These are phyloP conservation scores for Rosa hybrid DNA, from an alignment of 331 rosid genomes.

Conservation along the genomic window DNA sequence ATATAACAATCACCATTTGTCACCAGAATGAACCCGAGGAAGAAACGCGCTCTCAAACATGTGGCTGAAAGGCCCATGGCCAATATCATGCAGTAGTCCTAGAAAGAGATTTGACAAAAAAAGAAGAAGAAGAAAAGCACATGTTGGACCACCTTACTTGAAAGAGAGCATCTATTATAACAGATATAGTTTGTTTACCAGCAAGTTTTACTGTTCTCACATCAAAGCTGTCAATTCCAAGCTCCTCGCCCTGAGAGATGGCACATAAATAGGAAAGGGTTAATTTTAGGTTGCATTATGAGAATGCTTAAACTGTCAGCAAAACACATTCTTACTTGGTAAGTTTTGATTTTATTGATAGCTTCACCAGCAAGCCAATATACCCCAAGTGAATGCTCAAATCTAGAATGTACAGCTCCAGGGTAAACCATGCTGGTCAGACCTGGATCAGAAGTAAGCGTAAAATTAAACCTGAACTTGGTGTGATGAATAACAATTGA, in stretches of 20 bases:
- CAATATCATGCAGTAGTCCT: conserved; percentile 85
- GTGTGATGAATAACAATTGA: not conserved
- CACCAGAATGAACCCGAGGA: conserved; percentile 44
- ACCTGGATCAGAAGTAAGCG: conserved; percentile 44
- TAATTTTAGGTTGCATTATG: conserved; percentile 18
- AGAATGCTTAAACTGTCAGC: not conserved
- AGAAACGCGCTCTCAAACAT: conserved; percentile 62
- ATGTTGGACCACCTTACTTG: conserved; percentile 21
- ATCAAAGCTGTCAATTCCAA: conserved; percentile 56
- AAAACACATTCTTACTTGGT: conserved; percentile 47
- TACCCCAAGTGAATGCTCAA: conserved; percentile 80
- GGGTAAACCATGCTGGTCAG: conserved; percentile 71
- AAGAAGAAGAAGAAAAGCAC: conserved; percentile 2
- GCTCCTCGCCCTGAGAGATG: conserved; percentile 54
- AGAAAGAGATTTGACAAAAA: conserved; percentile 26
- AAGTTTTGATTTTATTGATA: conserved; percentile 41
- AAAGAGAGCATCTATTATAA: conserved; percentile 25
- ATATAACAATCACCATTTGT: conserved; percentile 47
- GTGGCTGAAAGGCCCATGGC: conserved; percentile 90
- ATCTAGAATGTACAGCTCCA: conserved; percentile 78
- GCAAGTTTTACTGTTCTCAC: conserved; percentile 67
- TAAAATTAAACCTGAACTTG: not conserved
- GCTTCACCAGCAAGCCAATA: conserved; percentile 76
- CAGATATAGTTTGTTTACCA: conserved; percentile 42
- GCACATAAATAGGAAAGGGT: conserved; percentile 20